These are phyloP conservation scores for Betula pendula DNA, from an alignment of 306 rosid genomes.

Conservation along the genomic window DNA sequence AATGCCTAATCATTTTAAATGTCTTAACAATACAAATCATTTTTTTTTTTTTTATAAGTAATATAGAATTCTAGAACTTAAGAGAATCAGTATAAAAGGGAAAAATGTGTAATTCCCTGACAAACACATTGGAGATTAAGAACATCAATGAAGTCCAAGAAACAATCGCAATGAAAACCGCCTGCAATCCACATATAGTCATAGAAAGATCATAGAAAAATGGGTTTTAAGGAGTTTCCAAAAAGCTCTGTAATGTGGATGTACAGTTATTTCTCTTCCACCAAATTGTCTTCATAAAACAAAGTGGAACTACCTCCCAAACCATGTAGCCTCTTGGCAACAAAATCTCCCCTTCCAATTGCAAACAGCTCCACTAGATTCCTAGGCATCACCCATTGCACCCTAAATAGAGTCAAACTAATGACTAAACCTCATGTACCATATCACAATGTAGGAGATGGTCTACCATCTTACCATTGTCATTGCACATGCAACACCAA, in stretches of 20 bases:
- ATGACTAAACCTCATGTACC: background rate
- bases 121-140: no score
- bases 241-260: background rate
- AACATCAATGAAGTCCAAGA: no score
- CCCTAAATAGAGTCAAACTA: background rate
- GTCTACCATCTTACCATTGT: background rate
- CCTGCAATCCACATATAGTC: no score
- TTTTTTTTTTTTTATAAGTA: no score
- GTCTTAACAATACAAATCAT: background rate
- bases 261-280: background rate
- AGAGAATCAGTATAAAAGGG: no score
- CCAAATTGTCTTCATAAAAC: background rate
- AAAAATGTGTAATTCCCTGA: no score
- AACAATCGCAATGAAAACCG: no score
- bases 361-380: no score
- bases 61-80: no score
- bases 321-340: background rate
- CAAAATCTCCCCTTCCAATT: background rate
- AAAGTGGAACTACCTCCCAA: background rate
- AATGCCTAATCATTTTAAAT: background rate
- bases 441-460: background rate
- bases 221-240: background rate
- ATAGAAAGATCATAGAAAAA: no score
- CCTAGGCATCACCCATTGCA: background rate
- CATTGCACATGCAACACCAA: background rate